These are phyloP conservation scores for Neurospora sp. DNA, from an alignment of 495 filamentous ascomycete genomes.

Conservation along the genomic window DNA sequence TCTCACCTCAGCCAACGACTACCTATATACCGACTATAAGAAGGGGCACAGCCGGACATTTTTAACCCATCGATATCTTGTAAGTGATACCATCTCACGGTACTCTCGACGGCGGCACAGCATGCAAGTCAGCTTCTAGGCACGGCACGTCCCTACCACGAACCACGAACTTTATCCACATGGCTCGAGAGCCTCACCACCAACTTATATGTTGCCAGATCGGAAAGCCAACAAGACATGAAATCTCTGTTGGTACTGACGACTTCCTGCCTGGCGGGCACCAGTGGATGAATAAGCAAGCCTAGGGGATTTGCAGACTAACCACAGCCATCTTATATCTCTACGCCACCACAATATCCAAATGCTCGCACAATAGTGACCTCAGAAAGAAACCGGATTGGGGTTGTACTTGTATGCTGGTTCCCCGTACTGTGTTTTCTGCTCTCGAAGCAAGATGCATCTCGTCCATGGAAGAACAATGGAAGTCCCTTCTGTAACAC, in stretches of 20 bases:
- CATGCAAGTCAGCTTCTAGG: not conserved
- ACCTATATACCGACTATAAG: not conserved
- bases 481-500: not conserved
- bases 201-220: not conserved
- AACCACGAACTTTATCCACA: not conserved
- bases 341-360: not conserved
- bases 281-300: no score
- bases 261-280: not conserved
- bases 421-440: not conserved
- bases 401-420: not conserved
- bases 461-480: not conserved
- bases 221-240: no score
- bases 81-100: not conserved
- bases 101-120: not conserved
- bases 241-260: not conserved
- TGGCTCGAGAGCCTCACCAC: not conserved
- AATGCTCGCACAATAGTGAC: not conserved
- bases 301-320: not conserved
- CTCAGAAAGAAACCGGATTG: not conserved
- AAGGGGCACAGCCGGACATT: not conserved
- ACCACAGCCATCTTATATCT: not conserved
- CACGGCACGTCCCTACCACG: not conserved
- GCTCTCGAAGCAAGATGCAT: not conserved
- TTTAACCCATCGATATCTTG: not conserved
- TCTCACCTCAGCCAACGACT: not conserved